These are phyloP conservation scores for Aspergillus persii DNA, from an alignment of 2,329 filamentous ascomycete species.

Conservation along the genomic window DNA sequence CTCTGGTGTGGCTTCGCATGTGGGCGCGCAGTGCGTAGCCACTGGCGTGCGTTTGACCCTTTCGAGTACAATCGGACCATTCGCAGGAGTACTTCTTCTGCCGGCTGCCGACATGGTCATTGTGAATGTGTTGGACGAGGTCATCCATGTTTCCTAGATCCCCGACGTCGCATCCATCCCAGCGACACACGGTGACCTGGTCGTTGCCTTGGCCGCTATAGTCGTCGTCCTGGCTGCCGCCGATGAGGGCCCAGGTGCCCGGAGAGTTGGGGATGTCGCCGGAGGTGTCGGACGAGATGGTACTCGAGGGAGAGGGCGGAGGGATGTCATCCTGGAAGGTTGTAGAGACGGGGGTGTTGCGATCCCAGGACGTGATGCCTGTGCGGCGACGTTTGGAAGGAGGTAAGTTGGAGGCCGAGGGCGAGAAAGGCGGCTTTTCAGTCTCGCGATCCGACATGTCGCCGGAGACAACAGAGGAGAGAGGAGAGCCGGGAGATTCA, in stretches of 20 bases:
- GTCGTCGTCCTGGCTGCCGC: slow-evolving; percentile 50
- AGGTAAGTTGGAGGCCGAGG: slow-evolving; percentile 42
- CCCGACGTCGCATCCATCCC: slow-evolving; percentile 70
- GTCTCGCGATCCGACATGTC: slow-evolving; percentile 57
- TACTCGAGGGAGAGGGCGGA: slow-evolving; percentile 55
- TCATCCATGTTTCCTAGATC: slow-evolving; percentile 78
- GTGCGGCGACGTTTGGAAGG: slow-evolving; percentile 51
- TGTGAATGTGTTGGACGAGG: slow-evolving; percentile 80
- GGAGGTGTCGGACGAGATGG: slow-evolving; percentile 87
- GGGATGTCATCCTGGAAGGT: slow-evolving; percentile 40
- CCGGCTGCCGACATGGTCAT: slow-evolving; percentile 87
- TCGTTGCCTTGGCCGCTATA: slow-evolving; percentile 71
- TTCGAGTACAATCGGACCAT: slow-evolving; percentile 85
- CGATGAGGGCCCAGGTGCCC: slow-evolving; percentile 48
- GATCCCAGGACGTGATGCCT: slow-evolving; percentile 44
- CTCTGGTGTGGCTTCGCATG: slow-evolving; percentile 94
- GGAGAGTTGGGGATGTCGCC: slow-evolving; percentile 76
- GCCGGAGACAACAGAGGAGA: slow-evolving; percentile 64
- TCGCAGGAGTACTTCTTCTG: slow-evolving; percentile 99
- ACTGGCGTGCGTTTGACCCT: slow-evolving; percentile 88
- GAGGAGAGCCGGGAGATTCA: slow-evolving; percentile 60
- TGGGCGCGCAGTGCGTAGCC: slow-evolving; percentile 95
- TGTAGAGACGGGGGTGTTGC: slow-evolving; percentile 51
- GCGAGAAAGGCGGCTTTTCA: slow-evolving; percentile 52
- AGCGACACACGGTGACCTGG: slow-evolving; percentile 74